Conservation (phyloP, 371 early-diverging fungal genomes). For the Mortierella sp. region DNA sequence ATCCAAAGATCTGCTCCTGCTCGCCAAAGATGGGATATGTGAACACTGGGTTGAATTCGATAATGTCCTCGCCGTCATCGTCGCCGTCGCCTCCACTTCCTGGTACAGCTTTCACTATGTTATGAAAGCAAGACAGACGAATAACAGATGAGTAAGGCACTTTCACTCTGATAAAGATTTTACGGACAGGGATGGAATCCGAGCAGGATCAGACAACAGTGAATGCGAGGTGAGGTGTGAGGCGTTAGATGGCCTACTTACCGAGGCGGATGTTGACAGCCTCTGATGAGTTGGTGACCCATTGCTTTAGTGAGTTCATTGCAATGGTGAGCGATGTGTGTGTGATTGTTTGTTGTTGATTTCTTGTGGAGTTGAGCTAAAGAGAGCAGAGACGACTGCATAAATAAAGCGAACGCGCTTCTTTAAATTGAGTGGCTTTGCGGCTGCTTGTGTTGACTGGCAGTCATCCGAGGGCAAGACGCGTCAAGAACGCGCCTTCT, state of each 20-base stretch:
- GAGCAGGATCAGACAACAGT: neutral
- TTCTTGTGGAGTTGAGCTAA: neutral
- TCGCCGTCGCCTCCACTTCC: conserved; percentile 37
- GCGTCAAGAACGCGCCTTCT: conserved; percentile 4
- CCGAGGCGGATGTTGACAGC: conserved; percentile 58
- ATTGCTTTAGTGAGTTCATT: conserved; percentile 56
- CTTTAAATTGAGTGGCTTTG: neutral
- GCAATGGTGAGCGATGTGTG: neutral
- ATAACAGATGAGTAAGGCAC: neutral
- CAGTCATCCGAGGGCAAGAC: neutral
- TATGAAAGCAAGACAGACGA: neutral
- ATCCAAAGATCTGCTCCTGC: conserved; percentile 90
- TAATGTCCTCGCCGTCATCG: conserved; percentile 41
- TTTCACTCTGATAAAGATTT: neutral
- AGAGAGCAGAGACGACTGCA: neutral
- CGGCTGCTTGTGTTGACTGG: neutral
- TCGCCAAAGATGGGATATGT: conserved; percentile 95
- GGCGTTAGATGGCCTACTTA: conserved; percentile 10
- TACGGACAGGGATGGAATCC: neutral
- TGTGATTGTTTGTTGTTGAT: neutral
- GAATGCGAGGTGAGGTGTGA: neutral
- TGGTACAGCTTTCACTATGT: conserved; percentile 35
- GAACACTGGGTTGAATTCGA: conserved; percentile 77
- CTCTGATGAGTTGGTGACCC: conserved; percentile 59
- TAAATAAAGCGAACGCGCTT: neutral